phyloP scores from a whole-genome alignment of 1,139 yeast species.

The Arxiozyma bovina region DNA sequence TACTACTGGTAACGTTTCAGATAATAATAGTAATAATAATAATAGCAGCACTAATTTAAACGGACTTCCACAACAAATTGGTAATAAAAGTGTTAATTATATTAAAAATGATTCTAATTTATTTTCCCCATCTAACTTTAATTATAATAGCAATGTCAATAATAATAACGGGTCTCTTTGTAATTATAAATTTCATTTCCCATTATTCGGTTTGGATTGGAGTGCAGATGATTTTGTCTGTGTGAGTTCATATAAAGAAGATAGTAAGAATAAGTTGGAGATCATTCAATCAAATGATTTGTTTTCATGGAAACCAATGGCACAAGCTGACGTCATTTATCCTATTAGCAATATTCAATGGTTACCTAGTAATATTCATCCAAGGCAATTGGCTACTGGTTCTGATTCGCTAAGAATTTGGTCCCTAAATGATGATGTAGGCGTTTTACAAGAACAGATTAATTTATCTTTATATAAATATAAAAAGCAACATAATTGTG shows the following conservation, averaged over 20 bases:
- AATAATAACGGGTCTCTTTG: conserved; percentile 13
- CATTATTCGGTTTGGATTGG: conserved; percentile 30
- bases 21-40: background rate
- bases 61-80: background rate
- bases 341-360: conserved; percentile 60
- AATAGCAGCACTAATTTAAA: background rate
- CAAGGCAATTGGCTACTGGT: conserved; percentile 29
- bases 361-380: conserved; percentile 41
- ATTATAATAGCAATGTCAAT: background rate
- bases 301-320: conserved; percentile 41
- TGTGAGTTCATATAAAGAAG: conserved; percentile 30
- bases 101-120: background rate
- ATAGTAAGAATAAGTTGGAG: conserved; percentile 26
- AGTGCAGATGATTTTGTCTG: conserved; percentile 27
- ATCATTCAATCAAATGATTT: conserved; percentile 33
- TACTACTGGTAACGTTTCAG: background rate
- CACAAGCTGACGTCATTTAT: conserved; percentile 46
- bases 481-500: conserved; percentile 20
- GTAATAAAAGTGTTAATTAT: background rate
- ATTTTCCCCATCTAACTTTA: background rate
- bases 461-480: conserved; percentile 29
- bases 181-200: conserved; percentile 23
- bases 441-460: conserved; percentile 24
- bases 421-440: conserved; percentile 24
- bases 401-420: conserved; percentile 32